These are phyloP conservation scores for Xylaria sp. DNA, from an alignment of 2,329 filamentous ascomycete species.

Conservation along the genomic window DNA sequence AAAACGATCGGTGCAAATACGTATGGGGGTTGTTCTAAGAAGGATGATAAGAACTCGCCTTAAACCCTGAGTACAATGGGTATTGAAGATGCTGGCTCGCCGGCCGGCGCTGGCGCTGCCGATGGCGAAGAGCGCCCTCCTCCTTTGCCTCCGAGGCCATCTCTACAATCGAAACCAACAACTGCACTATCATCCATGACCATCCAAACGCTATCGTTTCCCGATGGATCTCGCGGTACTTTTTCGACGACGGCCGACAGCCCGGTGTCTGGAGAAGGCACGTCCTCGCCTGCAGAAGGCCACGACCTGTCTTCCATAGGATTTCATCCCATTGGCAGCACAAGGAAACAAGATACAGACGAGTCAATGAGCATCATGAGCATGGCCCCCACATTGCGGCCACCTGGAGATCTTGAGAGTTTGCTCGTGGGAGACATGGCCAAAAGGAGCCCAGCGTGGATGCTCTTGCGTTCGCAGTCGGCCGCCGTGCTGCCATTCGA, in stretches of 20 bases:
- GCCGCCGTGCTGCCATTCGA: constrained; percentile 71
- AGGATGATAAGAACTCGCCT: constrained; percentile 40
- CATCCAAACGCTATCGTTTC: constrained; percentile 78
- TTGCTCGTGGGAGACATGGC: constrained; percentile 78
- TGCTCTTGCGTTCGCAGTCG: constrained; percentile 71
- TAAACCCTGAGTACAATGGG: constrained; percentile 43
- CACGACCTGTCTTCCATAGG: constrained; percentile 39
- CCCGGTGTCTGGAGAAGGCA: constrained; percentile 43
- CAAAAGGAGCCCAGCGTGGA: constrained; percentile 74
- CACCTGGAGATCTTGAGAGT: constrained; percentile 80
- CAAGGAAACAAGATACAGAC: constrained; percentile 60
- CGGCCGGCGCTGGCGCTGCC: constrained; percentile 39
- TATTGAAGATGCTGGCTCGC: constrained; percentile 49
- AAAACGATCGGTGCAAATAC: constrained; percentile 21
- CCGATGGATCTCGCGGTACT: constrained; percentile 73
- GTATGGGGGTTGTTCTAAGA: constrained; percentile 21
- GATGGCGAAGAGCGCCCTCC: constrained; percentile 60
- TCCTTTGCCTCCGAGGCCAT: constrained; percentile 65
- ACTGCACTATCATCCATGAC: constrained; percentile 86
- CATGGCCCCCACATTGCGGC: constrained; percentile 70
- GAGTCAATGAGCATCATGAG: constrained; percentile 75
- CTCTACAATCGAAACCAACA: constrained; percentile 73
- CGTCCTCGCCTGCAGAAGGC: constrained; percentile 49
- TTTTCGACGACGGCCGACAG: constrained; percentile 59
- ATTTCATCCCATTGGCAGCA: constrained; percentile 43